Conservation (phyloP, 345 rosid species). For the Acer negundo region DNA sequence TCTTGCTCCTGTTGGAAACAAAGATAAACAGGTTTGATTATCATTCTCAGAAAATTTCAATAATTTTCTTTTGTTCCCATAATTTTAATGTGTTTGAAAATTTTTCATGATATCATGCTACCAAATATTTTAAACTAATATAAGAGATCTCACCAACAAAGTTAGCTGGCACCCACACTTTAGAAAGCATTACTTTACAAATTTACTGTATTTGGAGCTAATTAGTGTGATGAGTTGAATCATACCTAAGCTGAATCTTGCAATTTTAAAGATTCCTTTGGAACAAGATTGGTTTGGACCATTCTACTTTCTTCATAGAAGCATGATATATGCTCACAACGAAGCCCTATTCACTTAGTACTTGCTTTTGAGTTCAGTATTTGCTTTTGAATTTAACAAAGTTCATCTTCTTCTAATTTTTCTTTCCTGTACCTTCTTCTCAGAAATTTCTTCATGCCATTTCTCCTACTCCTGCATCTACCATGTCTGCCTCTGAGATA, state of each 20-base stretch:
- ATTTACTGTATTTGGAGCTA: neutral
- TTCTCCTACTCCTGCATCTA: conserved; percentile 77
- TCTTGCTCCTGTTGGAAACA: conserved; percentile 91
- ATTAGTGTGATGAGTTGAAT: neutral
- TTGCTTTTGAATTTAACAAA: neutral
- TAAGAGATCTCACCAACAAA: neutral
- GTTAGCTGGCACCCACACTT: neutral
- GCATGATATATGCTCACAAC: conserved; percentile 2
- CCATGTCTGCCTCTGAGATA: conserved; percentile 79
- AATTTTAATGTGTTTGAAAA: neutral
- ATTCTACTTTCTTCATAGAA: neutral
- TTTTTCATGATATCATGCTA: neutral
- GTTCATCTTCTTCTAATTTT: conserved; percentile 9
- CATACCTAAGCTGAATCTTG: neutral
- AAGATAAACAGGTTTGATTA: conserved; percentile 73
- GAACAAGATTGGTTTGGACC: neutral
- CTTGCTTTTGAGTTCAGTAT: neutral
- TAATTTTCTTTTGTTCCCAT: neutral
- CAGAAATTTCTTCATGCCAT: conserved; percentile 94
- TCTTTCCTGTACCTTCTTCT: conserved; percentile 22
- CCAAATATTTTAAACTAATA: neutral
- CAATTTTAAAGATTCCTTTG: neutral
- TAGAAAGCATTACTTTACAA: neutral
- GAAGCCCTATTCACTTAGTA: neutral
- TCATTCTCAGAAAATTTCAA: conserved; percentile 2